A percentile compares a stretch with the other conserved stretches of the same genome.
Conservation (phyloP, 2,329 filamentous ascomycete genomes). For the Pseudogymnoascus sp. region DNA sequence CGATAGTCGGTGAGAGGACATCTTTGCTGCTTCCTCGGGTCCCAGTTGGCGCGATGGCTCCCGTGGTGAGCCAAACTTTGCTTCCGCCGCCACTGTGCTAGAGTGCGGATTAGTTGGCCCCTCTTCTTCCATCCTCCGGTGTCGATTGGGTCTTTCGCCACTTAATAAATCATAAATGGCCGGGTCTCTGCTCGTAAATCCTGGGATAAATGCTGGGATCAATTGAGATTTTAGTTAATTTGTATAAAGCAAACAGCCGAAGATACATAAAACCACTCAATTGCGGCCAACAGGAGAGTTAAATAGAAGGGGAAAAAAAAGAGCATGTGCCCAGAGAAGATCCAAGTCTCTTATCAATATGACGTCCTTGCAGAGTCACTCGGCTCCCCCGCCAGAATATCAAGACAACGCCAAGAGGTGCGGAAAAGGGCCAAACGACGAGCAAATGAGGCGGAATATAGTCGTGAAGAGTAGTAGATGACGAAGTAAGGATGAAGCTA, state of each 20-base stretch:
- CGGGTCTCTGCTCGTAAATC: neutral
- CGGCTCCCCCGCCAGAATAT: neutral
- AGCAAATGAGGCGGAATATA: neutral
- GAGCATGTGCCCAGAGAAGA: conserved; percentile 3
- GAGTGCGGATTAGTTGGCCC: conserved; percentile 3
- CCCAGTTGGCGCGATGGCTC: conserved; percentile 1
- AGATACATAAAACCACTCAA: neutral
- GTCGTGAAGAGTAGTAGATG: neutral
- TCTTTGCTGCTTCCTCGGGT: neutral
- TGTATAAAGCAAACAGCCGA: neutral
- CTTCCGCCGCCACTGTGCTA: conserved; percentile 3
- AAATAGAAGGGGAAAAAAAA: neutral
- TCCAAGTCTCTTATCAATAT: conserved; percentile 4
- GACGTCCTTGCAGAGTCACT: conserved; percentile 1
- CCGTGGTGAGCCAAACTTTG: conserved; percentile 3
- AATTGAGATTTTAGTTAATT: neutral
- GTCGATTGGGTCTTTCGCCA: conserved; percentile 1
- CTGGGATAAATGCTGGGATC: neutral
- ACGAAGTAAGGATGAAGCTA: neutral
- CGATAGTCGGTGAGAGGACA: conserved; percentile 1
- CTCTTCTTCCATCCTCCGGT: neutral
- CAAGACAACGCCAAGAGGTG: neutral
- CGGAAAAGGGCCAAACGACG: neutral
- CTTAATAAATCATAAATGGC: neutral
- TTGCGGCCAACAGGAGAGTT: neutral